Evolutionary conservation across 768 basidiomycete species (phyloP).

Genomic region (Amanita rimosa): DNA sequence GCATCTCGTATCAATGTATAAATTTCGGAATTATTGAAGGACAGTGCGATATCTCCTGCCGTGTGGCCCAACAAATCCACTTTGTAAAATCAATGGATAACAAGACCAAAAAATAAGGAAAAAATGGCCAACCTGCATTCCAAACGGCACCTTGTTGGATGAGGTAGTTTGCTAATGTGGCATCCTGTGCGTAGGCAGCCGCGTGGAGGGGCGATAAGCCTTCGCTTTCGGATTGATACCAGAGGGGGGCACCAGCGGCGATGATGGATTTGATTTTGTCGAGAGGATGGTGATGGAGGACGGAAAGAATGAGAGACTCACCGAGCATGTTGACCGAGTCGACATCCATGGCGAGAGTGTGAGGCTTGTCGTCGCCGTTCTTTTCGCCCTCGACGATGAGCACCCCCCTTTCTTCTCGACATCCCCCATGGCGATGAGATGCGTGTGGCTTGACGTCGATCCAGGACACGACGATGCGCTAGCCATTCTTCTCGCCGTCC

Average conservation of each 20-base stretch:
- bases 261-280: conserved; percentile 38
- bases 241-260: conserved; percentile 65
- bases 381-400: too few relatives aligned
- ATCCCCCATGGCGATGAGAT: neutral
- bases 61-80: conserved; percentile 75
- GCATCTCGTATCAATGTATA: conserved; percentile 84
- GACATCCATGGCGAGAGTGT: too few relatives aligned
- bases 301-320: conserved; percentile 43
- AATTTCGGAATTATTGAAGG: conserved; percentile 63
- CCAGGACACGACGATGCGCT: conserved; percentile 58
- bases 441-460: conserved; percentile 4
- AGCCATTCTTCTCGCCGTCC: conserved; percentile 68
- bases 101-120: neutral
- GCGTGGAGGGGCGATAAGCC: conserved; percentile 84
- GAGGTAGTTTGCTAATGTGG: conserved; percentile 51
- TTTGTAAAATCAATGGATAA: conserved; percentile 15
- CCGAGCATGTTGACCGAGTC: conserved; percentile 33
- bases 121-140: conserved; percentile 58
- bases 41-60: conserved; percentile 84
- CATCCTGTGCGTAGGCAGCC: conserved; percentile 64
- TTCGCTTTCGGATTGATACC: conserved; percentile 78
- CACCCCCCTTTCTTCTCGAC: too few relatives aligned
- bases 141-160: conserved; percentile 82
- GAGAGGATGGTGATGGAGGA: conserved; percentile 37
- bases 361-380: too few relatives aligned